Conservation (phyloP, 371 early-diverging fungal species). For the Catenaria anguillulae region DNA sequence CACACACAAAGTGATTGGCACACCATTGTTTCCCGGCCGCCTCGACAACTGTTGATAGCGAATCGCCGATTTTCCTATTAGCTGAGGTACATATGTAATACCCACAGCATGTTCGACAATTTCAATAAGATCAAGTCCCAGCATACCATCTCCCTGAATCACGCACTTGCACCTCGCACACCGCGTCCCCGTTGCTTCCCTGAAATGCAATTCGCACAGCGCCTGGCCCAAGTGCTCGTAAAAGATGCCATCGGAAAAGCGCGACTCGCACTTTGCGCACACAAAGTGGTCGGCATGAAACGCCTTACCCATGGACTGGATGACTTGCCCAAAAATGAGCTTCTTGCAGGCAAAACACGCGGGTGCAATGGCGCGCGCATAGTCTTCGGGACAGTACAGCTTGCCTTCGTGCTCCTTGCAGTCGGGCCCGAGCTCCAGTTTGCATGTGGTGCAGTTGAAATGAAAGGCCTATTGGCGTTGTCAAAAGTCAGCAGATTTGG, state of each 20-base stretch:
- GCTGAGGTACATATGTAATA: too few species aligned
- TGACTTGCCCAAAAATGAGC: conserved; percentile 22
- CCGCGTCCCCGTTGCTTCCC: conserved; percentile 22
- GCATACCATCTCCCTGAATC: conserved; percentile 21
- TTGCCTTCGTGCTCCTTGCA: conserved; percentile 26
- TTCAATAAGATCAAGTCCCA: neutral
- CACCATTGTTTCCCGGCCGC: conserved; percentile 24
- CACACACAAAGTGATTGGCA: conserved; percentile 28
- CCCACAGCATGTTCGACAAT: too few species aligned
- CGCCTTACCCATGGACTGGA: conserved; percentile 22
- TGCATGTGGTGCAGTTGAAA: conserved; percentile 24
- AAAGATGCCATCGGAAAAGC: conserved; percentile 19
- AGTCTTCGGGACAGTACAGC: conserved; percentile 27
- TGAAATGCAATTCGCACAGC: conserved; percentile 27
- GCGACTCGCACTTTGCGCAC: conserved; percentile 27
- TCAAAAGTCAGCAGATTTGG: too few species aligned
- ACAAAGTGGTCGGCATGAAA: conserved; percentile 36
- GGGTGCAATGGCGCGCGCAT: conserved; percentile 12
- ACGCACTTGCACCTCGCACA: conserved; percentile 25
- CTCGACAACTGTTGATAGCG: conserved; percentile 20
- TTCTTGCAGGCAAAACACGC: conserved; percentile 23
- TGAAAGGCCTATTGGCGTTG: conserved; percentile 17
- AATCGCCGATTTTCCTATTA: neutral
- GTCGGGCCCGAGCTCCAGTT: conserved; percentile 14
- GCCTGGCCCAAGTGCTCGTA: conserved; percentile 23